phyloP scores from a whole-genome alignment of 2,329 filamentous ascomycete species.

The Ceratocystis smalleyi region DNA sequence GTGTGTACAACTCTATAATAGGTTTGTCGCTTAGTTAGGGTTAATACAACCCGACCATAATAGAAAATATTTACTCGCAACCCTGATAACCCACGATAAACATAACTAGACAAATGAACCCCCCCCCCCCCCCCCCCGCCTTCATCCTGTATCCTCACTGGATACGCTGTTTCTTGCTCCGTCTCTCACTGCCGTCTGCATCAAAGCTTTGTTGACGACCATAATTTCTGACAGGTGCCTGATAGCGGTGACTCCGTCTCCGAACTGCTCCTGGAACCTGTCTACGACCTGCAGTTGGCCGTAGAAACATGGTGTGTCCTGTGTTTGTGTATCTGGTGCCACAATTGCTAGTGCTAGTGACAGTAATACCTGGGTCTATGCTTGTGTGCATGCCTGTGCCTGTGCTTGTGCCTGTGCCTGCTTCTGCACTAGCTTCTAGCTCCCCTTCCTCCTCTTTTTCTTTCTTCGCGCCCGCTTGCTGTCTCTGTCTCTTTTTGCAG shows the following conservation, averaged over 20 bases:
- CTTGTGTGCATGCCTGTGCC: not conserved
- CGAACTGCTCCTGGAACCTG: not conserved
- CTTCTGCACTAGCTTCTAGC: not conserved
- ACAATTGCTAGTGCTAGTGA: no score
- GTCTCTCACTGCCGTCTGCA: not conserved
- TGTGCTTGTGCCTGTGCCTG: not conserved
- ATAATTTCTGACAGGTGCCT: not conserved
- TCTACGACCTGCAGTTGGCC: not conserved
- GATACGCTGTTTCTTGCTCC: not conserved
- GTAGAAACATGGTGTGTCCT: not conserved
- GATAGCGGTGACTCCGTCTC: not conserved
- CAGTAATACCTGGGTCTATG: not conserved
- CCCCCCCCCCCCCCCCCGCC: not conserved
- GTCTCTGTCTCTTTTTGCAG: not conserved
- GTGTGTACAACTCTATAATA: no score
- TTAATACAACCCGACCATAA: not conserved
- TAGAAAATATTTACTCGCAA: no score
- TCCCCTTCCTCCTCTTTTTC: not conserved
- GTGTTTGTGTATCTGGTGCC: not conserved
- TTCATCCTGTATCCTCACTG: not conserved
- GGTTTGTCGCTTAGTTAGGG: not conserved
- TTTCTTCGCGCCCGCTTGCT: no score
- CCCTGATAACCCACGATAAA: no score
- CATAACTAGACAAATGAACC: not conserved
- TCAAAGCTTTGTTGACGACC: not conserved